These are phyloP conservation scores for Craterostigma plantagineum DNA, from an alignment of 257 asterid genomes.

Conservation along the genomic window DNA sequence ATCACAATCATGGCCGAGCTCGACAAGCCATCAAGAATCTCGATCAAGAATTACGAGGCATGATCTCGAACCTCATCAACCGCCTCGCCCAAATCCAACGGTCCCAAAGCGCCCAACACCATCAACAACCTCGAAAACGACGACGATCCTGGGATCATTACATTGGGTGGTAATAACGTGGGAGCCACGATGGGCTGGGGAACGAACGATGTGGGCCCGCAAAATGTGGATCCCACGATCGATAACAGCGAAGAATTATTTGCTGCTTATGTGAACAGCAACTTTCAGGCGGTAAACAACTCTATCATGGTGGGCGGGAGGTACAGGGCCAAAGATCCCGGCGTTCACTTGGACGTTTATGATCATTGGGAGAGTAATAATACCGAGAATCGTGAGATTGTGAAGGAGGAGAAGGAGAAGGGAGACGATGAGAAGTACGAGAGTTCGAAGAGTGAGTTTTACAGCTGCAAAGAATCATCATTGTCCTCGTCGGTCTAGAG, in stretches of 20 bases:
- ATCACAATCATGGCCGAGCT: slow-evolving; percentile 20
- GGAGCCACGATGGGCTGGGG: slow-evolving; percentile 89
- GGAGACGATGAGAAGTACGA: background rate
- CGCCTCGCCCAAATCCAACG: slow-evolving; percentile 32
- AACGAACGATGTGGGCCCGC: slow-evolving; percentile 11
- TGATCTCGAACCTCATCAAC: slow-evolving; percentile 41
- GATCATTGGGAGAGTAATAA: slow-evolving; percentile 22
- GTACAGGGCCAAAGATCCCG: slow-evolving; percentile 67
- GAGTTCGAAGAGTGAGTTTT: no score
- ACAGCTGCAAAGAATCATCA: no score
- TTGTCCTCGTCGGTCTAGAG: no score
- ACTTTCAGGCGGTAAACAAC: slow-evolving; percentile 82
- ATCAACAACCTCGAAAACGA: background rate
- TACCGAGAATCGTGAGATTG: slow-evolving; percentile 5
- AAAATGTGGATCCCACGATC: slow-evolving; percentile 6
- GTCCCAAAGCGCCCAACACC: slow-evolving; percentile 14
- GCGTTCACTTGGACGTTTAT: slow-evolving; percentile 65
- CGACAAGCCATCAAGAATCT: slow-evolving; percentile 22
- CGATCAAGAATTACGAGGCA: slow-evolving; percentile 39
- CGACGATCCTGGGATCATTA: slow-evolving; percentile 25
- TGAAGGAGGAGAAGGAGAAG: background rate
- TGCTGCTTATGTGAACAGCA: slow-evolving; percentile 58
- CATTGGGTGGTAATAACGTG: slow-evolving; percentile 60
- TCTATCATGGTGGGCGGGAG: slow-evolving; percentile 83
- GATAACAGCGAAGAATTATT: slow-evolving; percentile 26